Evolutionary conservation across 495 filamentous ascomycete species (phyloP), one percentile per base, ranked within the genome.

Genomic region (Aspergillus nidulans): DNA sequence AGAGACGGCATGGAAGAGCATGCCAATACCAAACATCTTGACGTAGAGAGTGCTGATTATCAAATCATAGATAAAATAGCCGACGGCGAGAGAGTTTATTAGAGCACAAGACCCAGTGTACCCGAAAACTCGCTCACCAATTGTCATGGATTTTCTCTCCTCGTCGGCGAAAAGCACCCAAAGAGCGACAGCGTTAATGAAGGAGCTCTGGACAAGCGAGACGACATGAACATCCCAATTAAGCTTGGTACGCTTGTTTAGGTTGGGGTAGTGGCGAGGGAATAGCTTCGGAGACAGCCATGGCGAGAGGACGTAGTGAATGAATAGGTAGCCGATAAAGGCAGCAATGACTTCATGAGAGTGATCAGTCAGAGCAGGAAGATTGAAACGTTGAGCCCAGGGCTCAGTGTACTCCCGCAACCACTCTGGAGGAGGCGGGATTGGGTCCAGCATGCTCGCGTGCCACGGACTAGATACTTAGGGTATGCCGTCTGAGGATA

Each of bases 221-320:
- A 97, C 95, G 62, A 97, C 87, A 67, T 97, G 94, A 24, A 96
- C 87, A 70, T 99, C 88, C 94, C 94, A 99, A 80, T 92, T 97
- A 58, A 92, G 73, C 68, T 80, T 84, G 45, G 87, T 92, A 26
- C 85, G 80, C 9, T 69, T 70, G 46, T 78, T 79, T 52, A 96
- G 75, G 26, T 77, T 74, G 12, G 78, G 71, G 72, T 97, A 98
- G 60, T 78, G 78, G 28, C 67, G 62, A n/a, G 92, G 85, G 64
- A 92, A 89, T 52, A 92, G 64, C 49, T 71, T 61, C 41, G 69
- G 69, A 45, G 90, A 95, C 45, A 97, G 52, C 26, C 74, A 61
- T 19, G 94, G 95, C 23, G 95, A 92, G 62, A 95, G 53, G 66
- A 84, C 75, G 44, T 74, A 72, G 71, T 87, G 82, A 70, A 91